These are phyloP conservation scores for Rhodamnia argentea DNA, from an alignment of 345 rosid genomes.

Conservation along the genomic window DNA sequence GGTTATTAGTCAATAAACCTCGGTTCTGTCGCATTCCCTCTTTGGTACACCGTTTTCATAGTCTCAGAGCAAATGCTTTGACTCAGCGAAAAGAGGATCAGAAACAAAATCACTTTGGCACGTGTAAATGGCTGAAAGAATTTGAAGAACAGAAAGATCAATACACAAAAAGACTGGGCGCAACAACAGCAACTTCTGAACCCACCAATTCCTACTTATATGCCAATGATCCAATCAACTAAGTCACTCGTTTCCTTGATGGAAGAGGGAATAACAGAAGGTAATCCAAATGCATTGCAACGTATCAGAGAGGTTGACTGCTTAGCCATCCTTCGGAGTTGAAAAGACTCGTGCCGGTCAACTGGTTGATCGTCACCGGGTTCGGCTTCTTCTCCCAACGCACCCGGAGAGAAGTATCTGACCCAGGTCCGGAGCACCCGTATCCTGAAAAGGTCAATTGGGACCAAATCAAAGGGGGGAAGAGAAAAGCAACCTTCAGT, in stretches of 20 bases:
- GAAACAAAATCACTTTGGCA: background rate
- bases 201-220: background rate
- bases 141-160: background rate
- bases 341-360: conserved; percentile 25
- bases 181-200: background rate
- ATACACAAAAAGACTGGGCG: background rate
- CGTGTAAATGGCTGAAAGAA: background rate
- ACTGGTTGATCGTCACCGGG: background rate
- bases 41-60: background rate
- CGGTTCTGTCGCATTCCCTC: background rate
- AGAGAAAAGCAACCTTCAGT: background rate
- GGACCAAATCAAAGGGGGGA: conserved; percentile 8
- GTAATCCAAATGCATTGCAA: background rate
- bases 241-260: background rate
- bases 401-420: conserved; percentile 26
- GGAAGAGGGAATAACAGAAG: background rate
- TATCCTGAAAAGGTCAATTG: conserved; percentile 21
- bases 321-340: conserved; percentile 41
- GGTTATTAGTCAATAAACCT: background rate
- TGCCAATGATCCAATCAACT: background rate
- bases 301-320: background rate
- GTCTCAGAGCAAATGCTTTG: background rate
- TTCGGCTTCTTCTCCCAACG: conserved; percentile 27
- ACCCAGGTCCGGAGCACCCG: conserved; percentile 27
- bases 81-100: background rate